Evolutionary conservation across 768 basidiomycete genomes (phyloP), one percentile per base, ranked within the genome.

Genomic region (Grammothele lineata): DNA sequence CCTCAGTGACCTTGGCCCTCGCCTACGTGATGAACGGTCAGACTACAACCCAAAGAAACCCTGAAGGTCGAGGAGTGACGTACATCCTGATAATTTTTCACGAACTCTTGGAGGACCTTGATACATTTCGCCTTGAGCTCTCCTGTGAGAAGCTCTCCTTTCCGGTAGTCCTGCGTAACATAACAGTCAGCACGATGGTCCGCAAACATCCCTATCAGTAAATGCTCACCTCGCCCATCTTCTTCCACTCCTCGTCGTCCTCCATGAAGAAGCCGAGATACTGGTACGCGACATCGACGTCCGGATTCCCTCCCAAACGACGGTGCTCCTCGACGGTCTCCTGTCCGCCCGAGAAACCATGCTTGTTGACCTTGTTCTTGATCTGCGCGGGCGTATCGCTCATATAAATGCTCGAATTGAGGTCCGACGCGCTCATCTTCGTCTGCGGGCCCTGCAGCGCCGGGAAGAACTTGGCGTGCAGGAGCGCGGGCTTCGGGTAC

Each of bases 381-480:
- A 99, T 97, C 67, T 94, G 90, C 47, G 81, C 81, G 3, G 83
- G 74, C 49, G 87, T 90, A 64, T 99, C 96, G 25, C 76, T 91
- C 95, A 99, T 97, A 73, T 78, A 98, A 56, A 99, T 94, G 54
- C 89, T 89, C 54, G 86, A 89, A 68, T 93, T 95, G 18, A 81
- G 73, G 66, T 95, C 87, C 40, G 90, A 93, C 4, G 96, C 96
- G 65, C 93, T 96, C 96, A 99, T 99, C 72, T 99, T 99, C 27
- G 92, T 95, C 66, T 96, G 92, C 2, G 96, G 89, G 35, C 96
- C 96, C 67, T 97, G 95, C 9, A 99, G 76, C 4, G 96, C 94
- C 10, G 96, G 96, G 72, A 99, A 95, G 76, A 99, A 99, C 62
- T 95, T 95, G 38, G 94, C 80, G 67, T 98, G 93, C 40, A 99